A percentile compares a stretch with the other conserved stretches of the same genome.
These are phyloP conservation scores for Diaporthe vexans DNA, from an alignment of 2,329 filamentous ascomycete genomes.

Conservation along the genomic window DNA sequence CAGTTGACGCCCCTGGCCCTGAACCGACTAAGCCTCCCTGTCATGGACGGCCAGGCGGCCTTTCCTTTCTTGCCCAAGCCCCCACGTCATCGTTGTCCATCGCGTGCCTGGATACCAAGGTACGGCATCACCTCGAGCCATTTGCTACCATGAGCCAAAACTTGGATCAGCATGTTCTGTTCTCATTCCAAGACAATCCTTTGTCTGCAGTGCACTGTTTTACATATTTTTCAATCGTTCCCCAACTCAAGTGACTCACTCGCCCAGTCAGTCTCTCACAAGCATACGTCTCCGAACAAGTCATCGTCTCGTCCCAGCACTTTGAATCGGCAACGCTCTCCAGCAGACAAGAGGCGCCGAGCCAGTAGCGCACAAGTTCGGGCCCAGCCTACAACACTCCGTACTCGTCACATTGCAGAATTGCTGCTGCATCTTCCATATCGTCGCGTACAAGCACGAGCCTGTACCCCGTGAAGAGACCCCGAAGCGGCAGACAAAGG, in stretches of 20 bases:
- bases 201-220: background rate
- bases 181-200: constrained; percentile 6
- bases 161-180: background rate
- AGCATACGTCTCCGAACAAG: background rate
- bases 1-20: background rate
- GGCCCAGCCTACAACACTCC: constrained; percentile 1
- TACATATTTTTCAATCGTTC: background rate
- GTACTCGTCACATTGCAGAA: background rate
- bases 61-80: background rate
- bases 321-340: background rate
- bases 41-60: background rate
- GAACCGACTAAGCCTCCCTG: background rate
- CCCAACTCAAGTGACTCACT: constrained; percentile 1
- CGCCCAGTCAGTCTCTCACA: background rate
- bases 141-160: background rate
- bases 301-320: background rate
- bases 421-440: background rate
- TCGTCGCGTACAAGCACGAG: background rate
- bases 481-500: background rate
- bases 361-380: background rate
- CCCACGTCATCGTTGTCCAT: constrained; percentile 33
- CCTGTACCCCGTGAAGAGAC: background rate
- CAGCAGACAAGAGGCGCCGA: background rate
- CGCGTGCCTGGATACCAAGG: constrained; percentile 7
- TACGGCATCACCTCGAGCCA: background rate